A percentile compares a stretch with the other conserved stretches of the same genome.
Conservation (phyloP, 306 rosid genomes). For the Fragaria ananassa region DNA sequence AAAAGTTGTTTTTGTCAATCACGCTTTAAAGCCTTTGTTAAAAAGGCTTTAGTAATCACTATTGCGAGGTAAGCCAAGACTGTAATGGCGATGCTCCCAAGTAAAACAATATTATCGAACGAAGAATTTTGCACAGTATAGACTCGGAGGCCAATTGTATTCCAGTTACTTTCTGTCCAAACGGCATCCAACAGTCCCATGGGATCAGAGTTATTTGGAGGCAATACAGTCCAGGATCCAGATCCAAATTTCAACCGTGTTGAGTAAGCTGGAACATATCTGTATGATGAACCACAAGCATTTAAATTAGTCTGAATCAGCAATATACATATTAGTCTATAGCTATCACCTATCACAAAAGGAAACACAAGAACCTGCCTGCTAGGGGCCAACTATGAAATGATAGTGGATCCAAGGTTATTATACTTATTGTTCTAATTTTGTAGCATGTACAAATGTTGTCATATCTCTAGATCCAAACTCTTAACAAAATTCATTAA, state of each 20-base stretch:
- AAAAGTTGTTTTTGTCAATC: constrained; percentile 39
- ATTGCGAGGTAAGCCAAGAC: constrained; percentile 62
- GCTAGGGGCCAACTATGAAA: not conserved
- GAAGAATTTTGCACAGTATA: constrained; percentile 56
- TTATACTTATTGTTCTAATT: not conserved
- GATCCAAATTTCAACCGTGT: constrained; percentile 67
- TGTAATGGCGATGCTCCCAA: constrained; percentile 64
- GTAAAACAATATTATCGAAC: constrained; percentile 61
- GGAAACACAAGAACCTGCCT: not conserved
- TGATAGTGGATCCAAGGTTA: not conserved
- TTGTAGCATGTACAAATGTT: not conserved
- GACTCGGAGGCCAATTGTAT: constrained; percentile 63
- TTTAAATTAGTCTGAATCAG: constrained; percentile 1
- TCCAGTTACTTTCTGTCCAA: constrained; percentile 99
- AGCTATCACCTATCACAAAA: not conserved
- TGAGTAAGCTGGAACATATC: constrained; percentile 95
- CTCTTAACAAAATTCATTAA: not conserved
- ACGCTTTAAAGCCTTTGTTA: constrained; percentile 64
- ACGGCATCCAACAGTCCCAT: constrained; percentile 73
- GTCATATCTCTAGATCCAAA: not conserved
- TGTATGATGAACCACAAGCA: constrained; percentile 31
- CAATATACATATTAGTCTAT: not conserved
- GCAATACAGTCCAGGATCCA: constrained; percentile 68
- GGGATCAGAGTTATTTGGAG: constrained; percentile 65
- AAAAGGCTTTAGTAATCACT: constrained; percentile 42